Evolutionary conservation across 306 rosid genomes (phyloP), one percentile per base, ranked within the genome.

Genomic region (Castanea crenata): DNA sequence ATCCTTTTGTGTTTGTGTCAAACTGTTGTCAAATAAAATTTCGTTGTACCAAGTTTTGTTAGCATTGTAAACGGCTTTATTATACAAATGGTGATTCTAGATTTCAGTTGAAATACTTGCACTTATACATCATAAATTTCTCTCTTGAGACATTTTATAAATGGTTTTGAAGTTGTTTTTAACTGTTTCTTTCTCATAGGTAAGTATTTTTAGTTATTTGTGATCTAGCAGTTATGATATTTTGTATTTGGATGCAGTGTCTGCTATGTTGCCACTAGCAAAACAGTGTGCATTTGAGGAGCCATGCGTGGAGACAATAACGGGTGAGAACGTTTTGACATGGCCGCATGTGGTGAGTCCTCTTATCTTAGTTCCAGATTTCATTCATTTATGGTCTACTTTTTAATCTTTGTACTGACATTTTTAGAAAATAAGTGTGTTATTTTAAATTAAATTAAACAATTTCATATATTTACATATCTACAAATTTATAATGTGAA

Each of bases 241-340:
- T 69, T 34, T 52, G 49, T 15, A 58, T 71, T 79, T 74, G 79
- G 85, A 77, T 87, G 71, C 90, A 95, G 99, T 95, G 99, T 95
- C 99, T 78, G 96, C 99, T 65, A 90, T 95, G 94, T 54, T 95
- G 86, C 91, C 97, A 73, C 82, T 95, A 81, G 99, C 99, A 68
- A 95, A 95, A 81, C 99, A 95, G 74, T 95, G 98, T 80, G 96
- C 99, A 27, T 95, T 95, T 87, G 99, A 95, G 88, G 99, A 93
- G 83, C 99, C 99, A 76, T 88, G 90, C 19, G 94, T 95, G 79
- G 99, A 95, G 90, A 95, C 94, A 63, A 95, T 95, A 63, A 64
- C 86, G 57, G 98, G 98, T 76, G 99, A 95, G 89, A 95, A 95
- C 83, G 90, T 95, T 82, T 83, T 95, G 90, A 90, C 99, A 59